These are phyloP conservation scores for Mortierella sp. DNA, from an alignment of 371 early-diverging fungal genomes.

Conservation along the genomic window DNA sequence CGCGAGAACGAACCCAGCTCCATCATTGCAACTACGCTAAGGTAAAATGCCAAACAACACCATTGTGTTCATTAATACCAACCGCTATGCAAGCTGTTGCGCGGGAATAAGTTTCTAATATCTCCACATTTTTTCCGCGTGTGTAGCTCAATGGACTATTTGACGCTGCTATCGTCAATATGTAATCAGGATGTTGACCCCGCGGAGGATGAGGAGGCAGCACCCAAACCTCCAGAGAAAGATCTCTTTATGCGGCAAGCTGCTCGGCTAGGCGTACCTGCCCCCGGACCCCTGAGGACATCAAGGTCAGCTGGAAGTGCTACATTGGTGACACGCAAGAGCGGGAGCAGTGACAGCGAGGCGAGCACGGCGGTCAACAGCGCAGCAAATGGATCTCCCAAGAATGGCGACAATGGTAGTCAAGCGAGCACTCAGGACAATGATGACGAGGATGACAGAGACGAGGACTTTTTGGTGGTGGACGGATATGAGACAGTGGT, in stretches of 20 bases:
- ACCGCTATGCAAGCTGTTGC: neutral
- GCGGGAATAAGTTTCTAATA: neutral
- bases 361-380: conserved; percentile 35
- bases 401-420: conserved; percentile 8
- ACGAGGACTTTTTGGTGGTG: conserved; percentile 47
- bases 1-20: conserved; percentile 94
- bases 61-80: neutral
- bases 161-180: conserved; percentile 32
- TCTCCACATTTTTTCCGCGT: neutral
- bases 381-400: conserved; percentile 13
- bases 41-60: conserved; percentile 46
- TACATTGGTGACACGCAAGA: conserved; percentile 31
- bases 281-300: conserved; percentile 20
- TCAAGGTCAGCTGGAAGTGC: conserved; percentile 41
- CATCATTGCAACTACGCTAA: conserved; percentile 89
- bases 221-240: conserved; percentile 46
- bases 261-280: neutral
- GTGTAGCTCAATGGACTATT: conserved; percentile 40
- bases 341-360: conserved; percentile 40
- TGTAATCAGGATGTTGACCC: conserved; percentile 9
- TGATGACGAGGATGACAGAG: conserved; percentile 27
- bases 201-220: conserved; percentile 11
- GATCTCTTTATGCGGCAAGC: conserved; percentile 15
- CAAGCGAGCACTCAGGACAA: neutral
- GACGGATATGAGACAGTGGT: conserved; percentile 55